phyloP scores from a whole-genome alignment of 345 rosid species.

The Corymbia maculata region DNA sequence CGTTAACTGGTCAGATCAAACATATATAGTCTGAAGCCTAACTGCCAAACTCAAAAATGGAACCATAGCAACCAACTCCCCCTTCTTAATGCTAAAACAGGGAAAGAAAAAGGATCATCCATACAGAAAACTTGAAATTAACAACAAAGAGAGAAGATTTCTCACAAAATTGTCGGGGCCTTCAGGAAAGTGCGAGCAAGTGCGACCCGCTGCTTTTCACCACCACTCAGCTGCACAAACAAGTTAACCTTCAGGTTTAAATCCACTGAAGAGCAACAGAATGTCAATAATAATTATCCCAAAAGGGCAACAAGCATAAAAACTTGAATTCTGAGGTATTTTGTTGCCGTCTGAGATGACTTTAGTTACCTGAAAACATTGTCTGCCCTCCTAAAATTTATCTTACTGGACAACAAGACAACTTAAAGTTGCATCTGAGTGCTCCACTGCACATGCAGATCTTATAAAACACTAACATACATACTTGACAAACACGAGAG shows the following conservation, averaged over 20 bases:
- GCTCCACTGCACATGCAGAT: neutral
- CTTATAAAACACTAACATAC: neutral
- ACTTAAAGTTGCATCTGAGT: neutral
- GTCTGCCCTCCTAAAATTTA: neutral
- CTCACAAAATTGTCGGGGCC: conserved; percentile 85
- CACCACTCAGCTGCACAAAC: conserved; percentile 84
- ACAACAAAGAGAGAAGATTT: neutral
- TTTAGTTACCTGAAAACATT: neutral
- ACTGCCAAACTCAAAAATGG: neutral
- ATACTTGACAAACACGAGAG: neutral
- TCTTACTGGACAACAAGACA: neutral
- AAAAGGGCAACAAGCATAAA: neutral
- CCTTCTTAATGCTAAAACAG: neutral
- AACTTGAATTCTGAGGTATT: neutral
- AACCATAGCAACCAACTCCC: neutral
- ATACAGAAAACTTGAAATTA: neutral
- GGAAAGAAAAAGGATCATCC: neutral
- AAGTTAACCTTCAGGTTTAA: neutral
- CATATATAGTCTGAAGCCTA: neutral
- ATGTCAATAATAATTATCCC: neutral
- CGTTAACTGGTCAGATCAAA: neutral
- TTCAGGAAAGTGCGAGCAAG: conserved; percentile 93
- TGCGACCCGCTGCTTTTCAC: conserved; percentile 99
- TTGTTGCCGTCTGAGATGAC: neutral
- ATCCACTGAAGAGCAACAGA: neutral